Base-by-base conservation (phyloP, 1,284 basidiomycete genomes). In the Cutaneotrichosporon arboriforme region DNA sequence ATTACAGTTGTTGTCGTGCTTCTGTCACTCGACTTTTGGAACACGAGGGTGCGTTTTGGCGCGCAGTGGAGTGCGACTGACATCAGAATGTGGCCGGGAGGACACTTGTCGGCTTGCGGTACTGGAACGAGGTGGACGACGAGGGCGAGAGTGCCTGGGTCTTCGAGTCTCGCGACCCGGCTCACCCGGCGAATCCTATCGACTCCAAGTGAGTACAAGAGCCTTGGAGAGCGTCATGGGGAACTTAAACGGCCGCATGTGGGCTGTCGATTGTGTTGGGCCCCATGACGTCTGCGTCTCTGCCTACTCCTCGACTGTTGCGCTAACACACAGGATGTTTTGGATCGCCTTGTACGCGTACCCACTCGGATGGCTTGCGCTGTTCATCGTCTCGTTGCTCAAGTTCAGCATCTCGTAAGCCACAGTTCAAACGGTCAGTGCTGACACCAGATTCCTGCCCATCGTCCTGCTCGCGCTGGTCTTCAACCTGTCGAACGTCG, bases 41-140 rank as follows among this genome's bases (percentile, higher is more conserved):
- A 93, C 67, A 91, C 90, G 62, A 77, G 89, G 20, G 45, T 46
- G 14, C 14, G 43, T 45, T 8, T 7, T 15, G 67, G 89, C 90
- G 65, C 58, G 82, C 70, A 33, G 31, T 44, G n/a, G n/a, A n/a
- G 22, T 22, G 18, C 92, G 31, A 15, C 45, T 46, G 45, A 46
- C 15, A n/a, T 7, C 45, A 46, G 85, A 97, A 97, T 67, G 89
- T 97, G 20, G 84, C 91, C 1, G 92, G 92, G 2, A 79, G 93
- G 57, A 90, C 86, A 10, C 78, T 97, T 12, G 92, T 96, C 10
- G 92, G 92, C 12, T 76, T 97, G 59, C 81, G 92, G 52, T 97
- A 92, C 69, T 97, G 92, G 92, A 97, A 96, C 71, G 91, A 96
- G 74, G 90, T 97, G 13, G 90, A 96, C 65, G 91, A 94, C 51